phyloP scores from a whole-genome alignment of 2,329 filamentous ascomycete species.

The Aspergillus japonicus region DNA sequence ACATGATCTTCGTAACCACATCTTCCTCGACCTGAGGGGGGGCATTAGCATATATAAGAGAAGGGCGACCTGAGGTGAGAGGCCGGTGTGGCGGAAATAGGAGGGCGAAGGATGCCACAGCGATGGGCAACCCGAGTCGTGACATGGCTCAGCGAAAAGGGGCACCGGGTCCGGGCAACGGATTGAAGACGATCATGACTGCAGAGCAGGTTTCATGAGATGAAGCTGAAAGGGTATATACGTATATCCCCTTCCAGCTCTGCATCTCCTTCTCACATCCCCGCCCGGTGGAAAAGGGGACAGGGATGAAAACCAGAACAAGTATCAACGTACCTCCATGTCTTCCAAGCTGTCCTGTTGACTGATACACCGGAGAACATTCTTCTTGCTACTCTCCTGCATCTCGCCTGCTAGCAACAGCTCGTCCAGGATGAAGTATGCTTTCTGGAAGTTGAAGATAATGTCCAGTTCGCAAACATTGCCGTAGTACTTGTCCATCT shows the following conservation, averaged over 20 bases:
- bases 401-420: conserved; percentile 91
- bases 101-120: neutral
- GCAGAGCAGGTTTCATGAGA: neutral
- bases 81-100: neutral
- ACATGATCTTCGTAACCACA: conserved; percentile 83
- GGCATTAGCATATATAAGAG: conserved; percentile 39
- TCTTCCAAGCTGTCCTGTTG: conserved; percentile 98
- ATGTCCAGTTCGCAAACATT: conserved; percentile 99
- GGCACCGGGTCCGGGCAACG: neutral
- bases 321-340: conserved; percentile 80
- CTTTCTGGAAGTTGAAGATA: conserved; percentile 99
- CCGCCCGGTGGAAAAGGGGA: neutral
- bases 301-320: neutral
- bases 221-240: neutral
- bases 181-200: neutral
- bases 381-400: conserved; percentile 99
- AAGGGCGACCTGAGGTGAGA: neutral
- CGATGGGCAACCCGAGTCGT: neutral
- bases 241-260: neutral
- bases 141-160: neutral
- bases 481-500: conserved; percentile 99
- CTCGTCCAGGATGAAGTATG: conserved; percentile 98
- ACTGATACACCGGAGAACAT: conserved; percentile 89
- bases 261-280: neutral
- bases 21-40: conserved; percentile 77